Evolutionary conservation across 305 asterid genomes (phyloP), one percentile per base, ranked within the genome.

Genomic region (Fraxinus ornus): DNA sequence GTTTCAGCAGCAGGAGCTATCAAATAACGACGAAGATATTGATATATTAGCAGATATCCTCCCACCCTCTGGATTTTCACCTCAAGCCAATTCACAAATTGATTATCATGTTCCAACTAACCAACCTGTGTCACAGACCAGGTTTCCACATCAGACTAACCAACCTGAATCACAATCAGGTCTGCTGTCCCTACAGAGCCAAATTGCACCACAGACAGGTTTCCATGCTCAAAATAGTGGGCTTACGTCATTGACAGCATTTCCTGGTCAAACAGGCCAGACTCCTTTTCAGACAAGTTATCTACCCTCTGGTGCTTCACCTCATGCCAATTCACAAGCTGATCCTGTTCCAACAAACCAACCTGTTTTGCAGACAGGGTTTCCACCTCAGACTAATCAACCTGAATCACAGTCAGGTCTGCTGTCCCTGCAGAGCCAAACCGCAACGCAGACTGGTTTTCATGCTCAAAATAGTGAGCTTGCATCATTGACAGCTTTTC

Each of bases 41-140:
- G 98, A 96, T 87, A 91, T 96, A 86, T 91, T 96, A 87, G 99
- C 97, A 1, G 98, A 93, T 88, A 96, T 96, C 86, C 98, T 96
- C 75, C 99, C 98, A 13, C 97, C 95, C 33, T 86, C 97, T 60
- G 93, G 86, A 78, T 87, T 91, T 76, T 89, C 89, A 33, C 80
- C 87, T 66, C 82, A 75, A 84, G 87, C 72, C 77, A 78, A 47
- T 82, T 7, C 94, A 80, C 89, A 86, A 80, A 75, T 78, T 78
- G 89, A 85, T 39, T 85, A 86, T 85, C 82, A 83, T 15, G 86
- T 72, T 82, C 87, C 89, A 84, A 82, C 90, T 55, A 68, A 77
- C 83, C 94, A 84, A 78, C 78, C 87, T 47, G 82, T 81, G 39
- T 41, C 90, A 77, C 88, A 83, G 32, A 66, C 75, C 71, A 89